A percentile compares a stretch with the other conserved stretches of the same genome.
These are phyloP conservation scores for Xylaria longipes DNA, from an alignment of 495 filamentous ascomycete genomes.

Conservation along the genomic window DNA sequence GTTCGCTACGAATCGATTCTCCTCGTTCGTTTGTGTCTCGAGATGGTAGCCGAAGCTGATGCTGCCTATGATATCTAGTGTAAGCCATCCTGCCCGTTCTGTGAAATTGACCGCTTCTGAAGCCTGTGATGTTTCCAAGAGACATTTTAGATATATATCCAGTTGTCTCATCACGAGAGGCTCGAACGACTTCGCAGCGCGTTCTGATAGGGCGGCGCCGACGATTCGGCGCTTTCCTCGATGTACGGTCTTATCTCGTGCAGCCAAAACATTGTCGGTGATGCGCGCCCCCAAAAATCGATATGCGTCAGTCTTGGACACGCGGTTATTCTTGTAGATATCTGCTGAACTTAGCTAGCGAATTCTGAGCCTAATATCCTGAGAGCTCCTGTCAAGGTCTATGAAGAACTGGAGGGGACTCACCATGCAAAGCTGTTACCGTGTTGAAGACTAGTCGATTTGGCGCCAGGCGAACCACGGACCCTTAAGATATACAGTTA, in stretches of 20 bases:
- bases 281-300: background rate
- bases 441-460: conserved; percentile 56
- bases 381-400: background rate
- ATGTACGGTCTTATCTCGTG: conserved; percentile 21
- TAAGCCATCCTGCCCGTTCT: conserved; percentile 10
- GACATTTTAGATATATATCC: background rate
- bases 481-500: conserved; percentile 30
- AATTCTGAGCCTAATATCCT: background rate
- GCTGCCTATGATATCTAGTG: conserved; percentile 22
- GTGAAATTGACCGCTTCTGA: background rate
- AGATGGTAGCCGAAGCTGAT: conserved; percentile 28
- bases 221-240: conserved; percentile 27
- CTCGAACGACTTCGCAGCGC: conserved; percentile 25
- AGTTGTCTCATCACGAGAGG: conserved; percentile 25
- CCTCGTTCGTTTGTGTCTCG: conserved; percentile 21
- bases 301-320: background rate
- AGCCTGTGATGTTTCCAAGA: background rate
- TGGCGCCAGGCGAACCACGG: conserved; percentile 54
- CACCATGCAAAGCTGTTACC: conserved; percentile 48
- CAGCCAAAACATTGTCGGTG: conserved; percentile 6
- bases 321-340: conserved; percentile 3
- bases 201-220: conserved; percentile 26
- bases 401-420: conserved; percentile 20
- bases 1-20: conserved; percentile 19
- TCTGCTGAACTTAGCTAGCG: background rate